Conservation (phyloP, 495 filamentous ascomycete genomes). For the Cryomyces minteri region DNA sequence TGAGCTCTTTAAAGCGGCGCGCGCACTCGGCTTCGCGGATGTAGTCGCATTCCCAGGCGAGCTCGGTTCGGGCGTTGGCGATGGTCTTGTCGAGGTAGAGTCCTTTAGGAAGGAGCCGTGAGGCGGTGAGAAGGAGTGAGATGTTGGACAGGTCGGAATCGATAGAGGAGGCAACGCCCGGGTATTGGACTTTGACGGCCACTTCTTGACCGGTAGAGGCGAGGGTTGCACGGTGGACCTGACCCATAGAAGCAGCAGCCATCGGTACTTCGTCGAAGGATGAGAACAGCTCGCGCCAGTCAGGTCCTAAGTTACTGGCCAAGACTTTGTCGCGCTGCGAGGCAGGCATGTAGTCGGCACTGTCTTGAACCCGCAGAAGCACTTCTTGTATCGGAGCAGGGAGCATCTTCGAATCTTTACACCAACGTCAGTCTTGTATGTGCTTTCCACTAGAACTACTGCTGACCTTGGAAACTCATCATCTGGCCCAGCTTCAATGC, state of each 20-base stretch:
- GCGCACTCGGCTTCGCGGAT: constrained; percentile 66
- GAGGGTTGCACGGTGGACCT: constrained; percentile 80
- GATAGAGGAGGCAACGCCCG: constrained; percentile 93
- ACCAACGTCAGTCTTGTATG: background rate
- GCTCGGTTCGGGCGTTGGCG: constrained; percentile 80
- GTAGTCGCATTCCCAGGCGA: constrained; percentile 97
- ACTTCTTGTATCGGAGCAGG: constrained; percentile 71
- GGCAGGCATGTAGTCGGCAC: constrained; percentile 93
- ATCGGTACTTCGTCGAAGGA: constrained; percentile 84
- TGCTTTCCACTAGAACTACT: background rate
- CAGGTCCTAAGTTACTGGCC: constrained; percentile 51
- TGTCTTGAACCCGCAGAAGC: constrained; percentile 85
- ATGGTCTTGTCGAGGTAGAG: constrained; percentile 95
- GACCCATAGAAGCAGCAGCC: constrained; percentile 93
- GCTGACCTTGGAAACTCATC: constrained; percentile 75
- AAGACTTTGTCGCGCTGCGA: constrained; percentile 81
- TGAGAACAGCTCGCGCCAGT: constrained; percentile 71
- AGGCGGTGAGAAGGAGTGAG: constrained; percentile 74
- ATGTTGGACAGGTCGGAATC: constrained; percentile 91
- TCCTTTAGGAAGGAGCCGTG: constrained; percentile 73
- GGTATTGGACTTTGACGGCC: constrained; percentile 94
- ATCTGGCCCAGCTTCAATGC: constrained; percentile 95
- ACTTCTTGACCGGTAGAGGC: constrained; percentile 55
- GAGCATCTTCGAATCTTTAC: constrained; percentile 78
- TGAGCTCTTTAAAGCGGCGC: constrained; percentile 57